Conservation (phyloP, 1,284 basidiomycete genomes). For the Sporisorium sorghi region DNA sequence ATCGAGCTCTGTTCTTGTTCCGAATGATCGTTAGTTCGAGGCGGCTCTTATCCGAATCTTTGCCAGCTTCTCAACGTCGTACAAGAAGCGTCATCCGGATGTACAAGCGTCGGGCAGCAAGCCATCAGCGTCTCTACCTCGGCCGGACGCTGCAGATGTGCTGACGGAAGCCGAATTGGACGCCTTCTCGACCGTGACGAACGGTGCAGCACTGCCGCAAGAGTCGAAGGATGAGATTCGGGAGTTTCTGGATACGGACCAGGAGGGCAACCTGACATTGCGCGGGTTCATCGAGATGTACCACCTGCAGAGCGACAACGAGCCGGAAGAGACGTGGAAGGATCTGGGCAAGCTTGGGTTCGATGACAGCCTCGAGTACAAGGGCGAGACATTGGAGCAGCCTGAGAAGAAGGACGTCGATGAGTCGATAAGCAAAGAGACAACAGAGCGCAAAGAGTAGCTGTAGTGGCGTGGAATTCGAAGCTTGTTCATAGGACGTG, state of each 20-base stretch:
- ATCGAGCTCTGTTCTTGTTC: background rate
- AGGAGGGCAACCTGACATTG: constrained; percentile 48
- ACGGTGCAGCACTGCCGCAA: constrained; percentile 37
- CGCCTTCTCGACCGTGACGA: constrained; percentile 47
- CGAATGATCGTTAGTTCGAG: constrained; percentile 45
- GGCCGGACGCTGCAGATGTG: constrained; percentile 18
- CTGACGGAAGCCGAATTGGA: constrained; percentile 52
- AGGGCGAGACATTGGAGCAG: background rate
- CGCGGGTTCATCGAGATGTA: constrained; percentile 56
- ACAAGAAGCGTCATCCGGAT: constrained; percentile 13
- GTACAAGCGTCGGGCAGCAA: constrained; percentile 14
- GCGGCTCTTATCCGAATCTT: constrained; percentile 39
- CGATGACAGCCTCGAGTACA: constrained; percentile 18
- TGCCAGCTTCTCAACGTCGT: constrained; percentile 43
- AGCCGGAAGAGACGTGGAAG: constrained; percentile 58
- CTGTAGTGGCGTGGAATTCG: background rate
- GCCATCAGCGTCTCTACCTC: constrained; percentile 11
- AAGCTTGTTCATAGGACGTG: background rate
- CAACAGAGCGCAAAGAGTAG: constrained; percentile 1
- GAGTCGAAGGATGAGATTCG: constrained; percentile 58
- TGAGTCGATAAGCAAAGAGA: background rate
- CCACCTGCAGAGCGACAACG: constrained; percentile 56
- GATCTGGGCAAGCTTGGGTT: constrained; percentile 49
- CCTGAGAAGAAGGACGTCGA: background rate
- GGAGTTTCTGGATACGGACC: constrained; percentile 54